phyloP scores from a whole-genome alignment of 2,329 filamentous ascomycete species.

The Colletotrichum sp. region DNA sequence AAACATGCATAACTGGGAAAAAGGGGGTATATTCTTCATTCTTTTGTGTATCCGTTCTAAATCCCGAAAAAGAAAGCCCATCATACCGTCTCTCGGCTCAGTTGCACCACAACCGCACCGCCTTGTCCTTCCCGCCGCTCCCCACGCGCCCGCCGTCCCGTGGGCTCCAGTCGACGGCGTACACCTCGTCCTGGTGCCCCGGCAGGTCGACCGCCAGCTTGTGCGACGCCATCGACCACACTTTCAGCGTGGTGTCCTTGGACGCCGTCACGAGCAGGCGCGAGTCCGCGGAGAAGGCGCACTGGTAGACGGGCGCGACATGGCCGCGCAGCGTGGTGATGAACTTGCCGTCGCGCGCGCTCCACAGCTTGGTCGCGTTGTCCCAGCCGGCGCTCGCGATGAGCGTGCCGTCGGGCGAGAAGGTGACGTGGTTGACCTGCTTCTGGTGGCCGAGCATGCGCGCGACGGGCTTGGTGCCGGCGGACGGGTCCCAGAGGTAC shows the following conservation, averaged over 20 bases:
- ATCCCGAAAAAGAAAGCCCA: not conserved
- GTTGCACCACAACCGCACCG: constrained; percentile 70
- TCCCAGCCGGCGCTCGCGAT: constrained; percentile 93
- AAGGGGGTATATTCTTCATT: constrained; percentile 18
- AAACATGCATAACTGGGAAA: not conserved
- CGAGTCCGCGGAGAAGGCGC: constrained; percentile 90
- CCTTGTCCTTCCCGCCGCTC: constrained; percentile 93
- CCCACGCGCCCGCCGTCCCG: constrained; percentile 82
- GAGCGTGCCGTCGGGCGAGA: constrained; percentile 86
- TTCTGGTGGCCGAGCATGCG: constrained; percentile 94
- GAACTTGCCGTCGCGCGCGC: constrained; percentile 72
- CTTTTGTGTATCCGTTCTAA: constrained; percentile 9
- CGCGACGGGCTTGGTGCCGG: constrained; percentile 83
- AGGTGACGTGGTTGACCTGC: constrained; percentile 93
- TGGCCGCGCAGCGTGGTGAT: constrained; percentile 88
- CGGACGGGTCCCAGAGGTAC: constrained; percentile 88
- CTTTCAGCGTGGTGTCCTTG: constrained; percentile 93
- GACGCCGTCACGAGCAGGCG: constrained; percentile 85
- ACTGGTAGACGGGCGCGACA: constrained; percentile 89
- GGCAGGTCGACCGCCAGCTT: constrained; percentile 84
- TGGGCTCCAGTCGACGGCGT: constrained; percentile 92
- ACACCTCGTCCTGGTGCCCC: constrained; percentile 91
- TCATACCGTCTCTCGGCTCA: constrained; percentile 34
- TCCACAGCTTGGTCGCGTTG: constrained; percentile 95
- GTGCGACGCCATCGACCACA: constrained; percentile 88